Percentiles rank a stretch among this genome's conserved stretches.
Evolutionary conservation across 352 stramenopile genomes (phyloP).

Genomic region (Phytophthora hybrid): DNA sequence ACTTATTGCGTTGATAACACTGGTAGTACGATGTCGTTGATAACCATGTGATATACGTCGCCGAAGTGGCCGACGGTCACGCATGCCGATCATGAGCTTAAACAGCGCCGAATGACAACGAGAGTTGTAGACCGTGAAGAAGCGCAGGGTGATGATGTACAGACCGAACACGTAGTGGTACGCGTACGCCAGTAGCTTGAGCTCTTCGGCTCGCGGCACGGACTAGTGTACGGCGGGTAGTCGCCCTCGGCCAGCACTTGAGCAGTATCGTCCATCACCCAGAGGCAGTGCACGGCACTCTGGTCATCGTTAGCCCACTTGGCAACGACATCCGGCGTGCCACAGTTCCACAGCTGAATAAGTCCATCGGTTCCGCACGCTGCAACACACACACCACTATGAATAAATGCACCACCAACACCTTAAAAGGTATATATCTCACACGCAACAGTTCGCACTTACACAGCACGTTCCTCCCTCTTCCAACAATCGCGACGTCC

Average conservation of each 20-base stretch:
- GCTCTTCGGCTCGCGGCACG: too few relatives aligned
- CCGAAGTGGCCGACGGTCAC: too few relatives aligned
- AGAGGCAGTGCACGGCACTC: conserved; percentile 61
- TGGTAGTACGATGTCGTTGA: too few relatives aligned
- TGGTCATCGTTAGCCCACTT: conserved; percentile 70
- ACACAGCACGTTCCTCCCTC: conserved; percentile 80
- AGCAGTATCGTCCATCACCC: conserved; percentile 50
- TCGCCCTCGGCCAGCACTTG: conserved; percentile 22
- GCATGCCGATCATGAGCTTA: too few relatives aligned
- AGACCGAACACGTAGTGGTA: too few relatives aligned
- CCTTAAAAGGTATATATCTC: conserved; percentile 11
- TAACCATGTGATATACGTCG: too few relatives aligned
- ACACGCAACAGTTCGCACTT: conserved; percentile 27
- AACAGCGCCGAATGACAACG: too few relatives aligned
- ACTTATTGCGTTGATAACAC: too few relatives aligned
- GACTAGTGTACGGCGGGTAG: conserved; percentile 14
- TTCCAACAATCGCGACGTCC: conserved; percentile 69
- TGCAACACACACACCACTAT: conserved; percentile 29
- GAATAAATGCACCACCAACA: background rate
- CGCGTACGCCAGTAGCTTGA: too few relatives aligned
- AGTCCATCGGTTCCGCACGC: conserved; percentile 67
- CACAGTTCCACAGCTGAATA: conserved; percentile 76
- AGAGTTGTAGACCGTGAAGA: too few relatives aligned
- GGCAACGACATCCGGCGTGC: conserved; percentile 59
- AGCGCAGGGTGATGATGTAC: too few relatives aligned